Conservation (phyloP, 2,329 filamentous ascomycete genomes). For the Ascochyta rabiei region DNA sequence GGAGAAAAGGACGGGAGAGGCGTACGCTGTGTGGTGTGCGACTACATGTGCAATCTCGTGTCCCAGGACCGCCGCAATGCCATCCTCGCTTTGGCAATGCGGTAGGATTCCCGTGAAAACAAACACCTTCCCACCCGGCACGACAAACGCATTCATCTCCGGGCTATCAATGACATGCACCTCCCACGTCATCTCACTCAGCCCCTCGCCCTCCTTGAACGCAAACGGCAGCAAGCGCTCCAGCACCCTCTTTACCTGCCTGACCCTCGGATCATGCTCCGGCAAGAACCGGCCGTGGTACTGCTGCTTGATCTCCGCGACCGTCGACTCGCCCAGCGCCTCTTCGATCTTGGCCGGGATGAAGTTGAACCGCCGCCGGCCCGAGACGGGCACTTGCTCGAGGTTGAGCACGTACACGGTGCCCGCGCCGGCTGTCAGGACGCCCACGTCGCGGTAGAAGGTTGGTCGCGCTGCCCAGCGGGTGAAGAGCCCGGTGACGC, state of each 20-base stretch:
- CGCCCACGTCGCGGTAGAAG: slow-evolving; percentile 55
- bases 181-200: slow-evolving; percentile 65
- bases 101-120: slow-evolving; percentile 75
- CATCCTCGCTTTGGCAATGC: slow-evolving; percentile 70
- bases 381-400: slow-evolving; percentile 74
- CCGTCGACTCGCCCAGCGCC: slow-evolving; percentile 59
- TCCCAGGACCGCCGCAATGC: slow-evolving; percentile 75
- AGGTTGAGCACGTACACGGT: slow-evolving; percentile 72
- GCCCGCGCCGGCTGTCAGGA: slow-evolving; percentile 51
- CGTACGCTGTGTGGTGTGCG: slow-evolving; percentile 44
- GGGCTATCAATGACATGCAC: slow-evolving; percentile 75
- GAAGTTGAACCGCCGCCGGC: slow-evolving; percentile 75
- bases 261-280: slow-evolving; percentile 63
- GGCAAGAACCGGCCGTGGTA: slow-evolving; percentile 63
- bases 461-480: slow-evolving; percentile 53
- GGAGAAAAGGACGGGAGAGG: not conserved
- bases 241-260: slow-evolving; percentile 68
- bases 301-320: slow-evolving; percentile 62
- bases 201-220: slow-evolving; percentile 49
- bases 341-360: slow-evolving; percentile 63
- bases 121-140: slow-evolving; percentile 80
- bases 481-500: slow-evolving; percentile 32
- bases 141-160: slow-evolving; percentile 75
- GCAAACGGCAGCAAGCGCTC: slow-evolving; percentile 69
- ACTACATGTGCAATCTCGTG: slow-evolving; percentile 80